Evolutionary conservation across 1,284 basidiomycete genomes (phyloP).

Genomic region (Cryptococcus amylolentus): DNA sequence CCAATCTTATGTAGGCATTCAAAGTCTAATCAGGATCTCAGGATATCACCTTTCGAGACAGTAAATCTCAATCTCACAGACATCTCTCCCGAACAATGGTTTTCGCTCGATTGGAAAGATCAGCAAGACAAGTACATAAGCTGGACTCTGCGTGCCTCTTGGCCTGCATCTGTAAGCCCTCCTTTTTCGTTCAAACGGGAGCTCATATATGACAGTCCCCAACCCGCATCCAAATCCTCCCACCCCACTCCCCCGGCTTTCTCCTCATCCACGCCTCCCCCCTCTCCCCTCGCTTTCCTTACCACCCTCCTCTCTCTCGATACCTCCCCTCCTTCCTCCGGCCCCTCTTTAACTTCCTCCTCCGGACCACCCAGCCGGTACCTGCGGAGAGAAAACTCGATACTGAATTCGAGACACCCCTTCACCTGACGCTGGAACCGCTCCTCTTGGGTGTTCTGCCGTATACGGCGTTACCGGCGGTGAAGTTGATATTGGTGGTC

Average conservation of each 20-base stretch:
- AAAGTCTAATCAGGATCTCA: background rate
- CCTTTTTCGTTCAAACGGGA: background rate
- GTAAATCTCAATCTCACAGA: conserved; percentile 12
- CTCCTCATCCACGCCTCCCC: conserved; percentile 15
- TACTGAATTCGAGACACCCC: conserved; percentile 5
- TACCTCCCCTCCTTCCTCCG: background rate
- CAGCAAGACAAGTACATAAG: background rate
- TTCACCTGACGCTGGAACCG: conserved; percentile 35
- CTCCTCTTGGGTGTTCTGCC: conserved; percentile 34
- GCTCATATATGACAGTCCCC: conserved; percentile 16
- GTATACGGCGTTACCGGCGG: conserved; percentile 23
- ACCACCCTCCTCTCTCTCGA: conserved; percentile 6
- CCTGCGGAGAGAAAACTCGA: background rate
- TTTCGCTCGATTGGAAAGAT: conserved; percentile 15
- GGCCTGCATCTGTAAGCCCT: conserved; percentile 36
- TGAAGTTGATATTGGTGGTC: conserved; percentile 20
- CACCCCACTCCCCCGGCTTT: conserved; percentile 1
- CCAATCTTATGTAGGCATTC: background rate
- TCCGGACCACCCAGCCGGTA: no score
- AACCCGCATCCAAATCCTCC: conserved; percentile 15
- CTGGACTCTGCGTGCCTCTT: conserved; percentile 40
- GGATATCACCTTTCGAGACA: conserved; percentile 5
- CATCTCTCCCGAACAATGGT: conserved; percentile 12
- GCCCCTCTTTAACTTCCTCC: background rate
- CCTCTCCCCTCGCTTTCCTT: conserved; percentile 25